A percentile compares a stretch with the other conserved stretches of the same genome.
phyloP scores from a whole-genome alignment of 129 eudicot species.

The Tagetes patula region DNA sequence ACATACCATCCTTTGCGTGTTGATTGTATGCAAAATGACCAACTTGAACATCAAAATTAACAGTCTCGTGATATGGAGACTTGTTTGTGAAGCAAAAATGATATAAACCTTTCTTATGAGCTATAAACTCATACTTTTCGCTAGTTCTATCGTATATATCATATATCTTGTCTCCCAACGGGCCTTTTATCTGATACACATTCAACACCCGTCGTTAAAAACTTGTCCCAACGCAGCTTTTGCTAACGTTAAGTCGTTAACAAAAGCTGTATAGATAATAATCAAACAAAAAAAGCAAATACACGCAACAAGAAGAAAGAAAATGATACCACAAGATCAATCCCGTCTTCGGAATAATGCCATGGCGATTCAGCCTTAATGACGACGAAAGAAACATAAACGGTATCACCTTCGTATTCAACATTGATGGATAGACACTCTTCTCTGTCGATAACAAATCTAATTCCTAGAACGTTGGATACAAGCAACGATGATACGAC shows the following conservation, averaged over 20 bases:
- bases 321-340: constrained; percentile 65
- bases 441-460: constrained; percentile 76
- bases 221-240: not conserved
- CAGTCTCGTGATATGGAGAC: constrained; percentile 82
- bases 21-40: constrained; percentile 67
- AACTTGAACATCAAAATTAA: constrained; percentile 83
- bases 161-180: constrained; percentile 58
- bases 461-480: constrained; percentile 49
- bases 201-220: not conserved
- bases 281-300: not conserved
- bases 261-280: not conserved
- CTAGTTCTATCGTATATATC: constrained; percentile 59
- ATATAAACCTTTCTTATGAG: constrained; percentile 57
- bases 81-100: constrained; percentile 76
- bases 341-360: constrained; percentile 58
- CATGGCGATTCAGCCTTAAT: constrained; percentile 63
- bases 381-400: constrained; percentile 76
- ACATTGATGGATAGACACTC: constrained; percentile 77
- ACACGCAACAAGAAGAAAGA: not conserved
- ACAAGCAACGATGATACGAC: constrained; percentile 16
- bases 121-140: constrained; percentile 72
- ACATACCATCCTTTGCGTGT: constrained; percentile 81
- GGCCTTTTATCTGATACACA: constrained; percentile 70
- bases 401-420: constrained; percentile 63
- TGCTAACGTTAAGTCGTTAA: no score